These are phyloP conservation scores for Ensete ventricosum DNA, from an alignment of 176 grass and related monocot species.

Conservation along the genomic window DNA sequence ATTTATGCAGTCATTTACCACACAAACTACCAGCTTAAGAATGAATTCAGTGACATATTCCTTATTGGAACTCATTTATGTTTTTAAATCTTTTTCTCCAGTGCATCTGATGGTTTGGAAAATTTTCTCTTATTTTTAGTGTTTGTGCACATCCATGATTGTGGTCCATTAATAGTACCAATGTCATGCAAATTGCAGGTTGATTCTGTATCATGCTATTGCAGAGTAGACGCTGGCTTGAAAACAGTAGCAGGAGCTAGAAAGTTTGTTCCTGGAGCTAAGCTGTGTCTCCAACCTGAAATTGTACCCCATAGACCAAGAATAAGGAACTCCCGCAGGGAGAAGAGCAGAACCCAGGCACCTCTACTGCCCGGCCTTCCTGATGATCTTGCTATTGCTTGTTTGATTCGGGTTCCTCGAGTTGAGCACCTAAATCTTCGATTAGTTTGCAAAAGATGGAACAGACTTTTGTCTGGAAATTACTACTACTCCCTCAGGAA, in stretches of 20 bases:
- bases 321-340: constrained; percentile 47
- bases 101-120: no score
- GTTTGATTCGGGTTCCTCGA: constrained; percentile 67
- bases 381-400: constrained; percentile 87
- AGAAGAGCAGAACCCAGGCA: constrained; percentile 46
- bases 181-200: constrained; percentile 27
- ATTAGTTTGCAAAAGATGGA: constrained; percentile 77
- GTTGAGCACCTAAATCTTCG: constrained; percentile 47
- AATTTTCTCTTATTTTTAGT: neutral
- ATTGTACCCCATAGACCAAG: constrained; percentile 60
- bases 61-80: no score
- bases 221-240: constrained; percentile 64
- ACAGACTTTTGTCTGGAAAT: constrained; percentile 64
- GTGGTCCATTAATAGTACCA: neutral
- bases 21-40: no score
- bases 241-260: constrained; percentile 74
- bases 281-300: constrained; percentile 77
- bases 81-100: no score
- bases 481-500: constrained; percentile 74
- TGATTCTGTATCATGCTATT: constrained; percentile 82
- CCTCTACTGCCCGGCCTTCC: constrained; percentile 82
- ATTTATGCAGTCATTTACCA: no score
- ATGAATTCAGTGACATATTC: no score
- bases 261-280: constrained; percentile 80
- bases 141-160: neutral